phyloP scores from a whole-genome alignment of 1,139 yeast species.

The Neolecta irregularis region DNA sequence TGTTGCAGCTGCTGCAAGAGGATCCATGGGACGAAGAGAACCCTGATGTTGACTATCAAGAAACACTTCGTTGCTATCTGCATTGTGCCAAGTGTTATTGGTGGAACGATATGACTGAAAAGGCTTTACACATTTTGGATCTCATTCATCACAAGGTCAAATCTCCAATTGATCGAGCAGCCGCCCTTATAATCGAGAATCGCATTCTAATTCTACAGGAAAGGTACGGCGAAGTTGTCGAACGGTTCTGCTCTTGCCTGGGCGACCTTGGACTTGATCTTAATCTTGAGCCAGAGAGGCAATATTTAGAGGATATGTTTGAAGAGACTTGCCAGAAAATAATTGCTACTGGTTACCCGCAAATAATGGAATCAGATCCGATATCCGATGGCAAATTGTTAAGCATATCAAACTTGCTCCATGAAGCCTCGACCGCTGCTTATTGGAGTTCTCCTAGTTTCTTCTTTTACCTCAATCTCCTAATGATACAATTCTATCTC shows the following conservation, averaged over 20 bases:
- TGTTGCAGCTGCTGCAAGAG: constrained; percentile 9
- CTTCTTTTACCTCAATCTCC: constrained; percentile 7
- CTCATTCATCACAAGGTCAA: not conserved
- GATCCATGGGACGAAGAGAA: constrained; percentile 12
- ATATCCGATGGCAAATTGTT: constrained; percentile 4
- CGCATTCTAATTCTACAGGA: constrained; percentile 9
- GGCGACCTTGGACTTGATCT: constrained; percentile 5
- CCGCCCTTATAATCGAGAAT: constrained; percentile 5
- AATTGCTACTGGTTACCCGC: constrained; percentile 8
- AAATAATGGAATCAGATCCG: constrained; percentile 6
- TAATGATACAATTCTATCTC: constrained; percentile 9
- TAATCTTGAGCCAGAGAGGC: not conserved
- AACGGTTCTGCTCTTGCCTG: constrained; percentile 2
- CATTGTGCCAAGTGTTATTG: constrained; percentile 11
- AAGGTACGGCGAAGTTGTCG: constrained; percentile 4
- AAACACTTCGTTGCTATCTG: constrained; percentile 10
- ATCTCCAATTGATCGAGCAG: constrained; percentile 1
- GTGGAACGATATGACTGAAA: constrained; percentile 11
- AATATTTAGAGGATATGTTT: constrained; percentile 5
- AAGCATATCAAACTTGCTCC: constrained; percentile 4
- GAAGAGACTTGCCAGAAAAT: constrained; percentile 6
- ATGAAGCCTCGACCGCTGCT: constrained; percentile 7
- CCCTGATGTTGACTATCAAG: constrained; percentile 10
- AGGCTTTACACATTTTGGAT: constrained; percentile 6
- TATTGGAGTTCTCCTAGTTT: constrained; percentile 11